Conservation (phyloP, 495 filamentous ascomycete species). For the Hypoxylon subgilvum region DNA sequence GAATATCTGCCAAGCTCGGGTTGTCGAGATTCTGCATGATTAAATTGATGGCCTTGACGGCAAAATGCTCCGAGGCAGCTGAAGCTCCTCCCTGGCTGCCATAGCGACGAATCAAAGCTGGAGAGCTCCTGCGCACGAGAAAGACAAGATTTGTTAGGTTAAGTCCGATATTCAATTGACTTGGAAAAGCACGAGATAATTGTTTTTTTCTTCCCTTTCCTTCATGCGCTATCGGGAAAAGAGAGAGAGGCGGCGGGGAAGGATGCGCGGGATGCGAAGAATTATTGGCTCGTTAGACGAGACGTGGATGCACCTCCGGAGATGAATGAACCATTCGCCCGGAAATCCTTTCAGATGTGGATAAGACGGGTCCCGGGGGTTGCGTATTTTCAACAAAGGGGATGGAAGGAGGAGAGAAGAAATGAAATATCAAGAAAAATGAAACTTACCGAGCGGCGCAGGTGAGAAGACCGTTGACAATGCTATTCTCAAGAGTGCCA, state of each 20-base stretch:
- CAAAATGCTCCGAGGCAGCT: constrained; percentile 56
- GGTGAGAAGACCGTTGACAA: constrained; percentile 56
- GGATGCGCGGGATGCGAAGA: constrained; percentile 1
- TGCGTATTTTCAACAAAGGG: constrained; percentile 1
- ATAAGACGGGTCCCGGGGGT: constrained; percentile 26
- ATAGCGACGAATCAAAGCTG: constrained; percentile 56
- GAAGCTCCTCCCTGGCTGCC: constrained; percentile 52
- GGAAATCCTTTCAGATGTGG: constrained; percentile 37
- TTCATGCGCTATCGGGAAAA: constrained; percentile 23
- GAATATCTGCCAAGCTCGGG: constrained; percentile 57
- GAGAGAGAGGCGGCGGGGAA: constrained; percentile 18
- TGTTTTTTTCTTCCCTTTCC: background rate
- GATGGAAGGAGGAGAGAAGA: background rate
- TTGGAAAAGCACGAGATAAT: background rate
- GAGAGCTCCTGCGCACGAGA: constrained; percentile 47
- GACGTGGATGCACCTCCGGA: constrained; percentile 29
- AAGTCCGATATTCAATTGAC: constrained; percentile 19
- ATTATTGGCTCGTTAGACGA: constrained; percentile 35
- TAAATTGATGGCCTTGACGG: constrained; percentile 53
- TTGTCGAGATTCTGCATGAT: constrained; percentile 55
- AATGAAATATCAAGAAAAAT: background rate
- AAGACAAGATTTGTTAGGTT: constrained; percentile 22
- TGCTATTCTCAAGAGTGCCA: constrained; percentile 50
- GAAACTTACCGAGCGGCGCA: constrained; percentile 54
- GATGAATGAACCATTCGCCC: constrained; percentile 41